phyloP scores from a whole-genome alignment of 1,139 yeast species.

The Scheffersomyces parashehatae region DNA sequence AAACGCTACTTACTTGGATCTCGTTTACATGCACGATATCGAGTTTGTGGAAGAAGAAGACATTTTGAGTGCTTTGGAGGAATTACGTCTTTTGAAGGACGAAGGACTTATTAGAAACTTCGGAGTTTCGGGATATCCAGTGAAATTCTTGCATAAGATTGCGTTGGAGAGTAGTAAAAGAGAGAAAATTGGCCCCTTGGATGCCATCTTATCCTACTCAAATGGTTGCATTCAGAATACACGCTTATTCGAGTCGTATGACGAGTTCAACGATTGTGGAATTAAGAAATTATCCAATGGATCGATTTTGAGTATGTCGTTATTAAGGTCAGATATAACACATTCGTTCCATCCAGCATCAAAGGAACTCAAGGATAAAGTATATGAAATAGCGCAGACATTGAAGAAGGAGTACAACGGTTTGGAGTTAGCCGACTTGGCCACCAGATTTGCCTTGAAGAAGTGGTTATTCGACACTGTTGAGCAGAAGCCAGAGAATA shows the following conservation, averaged over 20 bases:
- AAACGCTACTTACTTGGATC: slow-evolving; percentile 66
- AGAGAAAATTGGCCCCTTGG: slow-evolving; percentile 53
- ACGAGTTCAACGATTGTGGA: slow-evolving; percentile 54
- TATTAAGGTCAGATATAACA: slow-evolving; percentile 67
- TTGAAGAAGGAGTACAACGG: slow-evolving; percentile 34
- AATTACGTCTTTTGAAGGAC: slow-evolving; percentile 56
- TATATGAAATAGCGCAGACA: slow-evolving; percentile 51
- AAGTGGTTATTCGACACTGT: slow-evolving; percentile 49
- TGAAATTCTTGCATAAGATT: slow-evolving; percentile 58
- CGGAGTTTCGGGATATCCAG: slow-evolving; percentile 89
- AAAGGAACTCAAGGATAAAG: slow-evolving; percentile 54
- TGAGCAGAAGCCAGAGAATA: slow-evolving; percentile 2
- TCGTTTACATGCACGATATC: slow-evolving; percentile 85
- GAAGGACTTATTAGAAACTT: slow-evolving; percentile 66
- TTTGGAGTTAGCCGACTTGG: slow-evolving; percentile 75
- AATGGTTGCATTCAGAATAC: slow-evolving; percentile 83
- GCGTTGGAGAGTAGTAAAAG: slow-evolving; percentile 35
- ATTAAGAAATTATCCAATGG: slow-evolving; percentile 69
- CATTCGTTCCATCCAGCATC: slow-evolving; percentile 83
- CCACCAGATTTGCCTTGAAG: slow-evolving; percentile 72
- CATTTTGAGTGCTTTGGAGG: slow-evolving; percentile 62
- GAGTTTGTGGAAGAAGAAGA: slow-evolving; percentile 68
- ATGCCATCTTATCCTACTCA: slow-evolving; percentile 76
- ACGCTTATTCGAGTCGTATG: slow-evolving; percentile 48
- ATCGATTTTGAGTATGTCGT: slow-evolving; percentile 86